These are phyloP conservation scores for Magnaporthiopsis incrustans DNA, from an alignment of 2,329 filamentous ascomycete genomes.

Conservation along the genomic window DNA sequence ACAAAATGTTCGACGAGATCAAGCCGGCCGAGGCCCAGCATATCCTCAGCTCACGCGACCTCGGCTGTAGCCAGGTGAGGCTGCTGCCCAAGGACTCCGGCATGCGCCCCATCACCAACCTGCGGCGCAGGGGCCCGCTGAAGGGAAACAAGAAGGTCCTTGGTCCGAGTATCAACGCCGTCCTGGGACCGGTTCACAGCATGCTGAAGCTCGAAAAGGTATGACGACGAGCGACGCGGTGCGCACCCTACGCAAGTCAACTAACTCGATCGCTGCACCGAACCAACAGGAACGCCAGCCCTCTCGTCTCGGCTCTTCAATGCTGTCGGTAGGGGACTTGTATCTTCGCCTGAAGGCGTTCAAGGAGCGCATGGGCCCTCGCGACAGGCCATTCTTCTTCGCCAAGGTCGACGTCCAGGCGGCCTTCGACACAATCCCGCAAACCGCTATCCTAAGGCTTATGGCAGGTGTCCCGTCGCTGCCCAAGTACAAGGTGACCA, in stretches of 20 bases:
- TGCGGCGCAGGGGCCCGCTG: slow-evolving; percentile 54
- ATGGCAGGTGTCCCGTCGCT: slow-evolving; percentile 50
- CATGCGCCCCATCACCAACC: slow-evolving; percentile 80
- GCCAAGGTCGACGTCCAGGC: slow-evolving; percentile 87
- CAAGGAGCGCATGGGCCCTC: slow-evolving; percentile 39
- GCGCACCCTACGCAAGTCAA: too few relatives aligned
- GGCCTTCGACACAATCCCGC: slow-evolving; percentile 94
- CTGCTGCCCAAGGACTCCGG: slow-evolving; percentile 73
- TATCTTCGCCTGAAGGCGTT: slow-evolving; percentile 66
- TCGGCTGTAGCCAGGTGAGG: slow-evolving; percentile 73
- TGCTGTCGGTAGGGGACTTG: slow-evolving; percentile 77
- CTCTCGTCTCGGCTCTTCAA: slow-evolving; percentile 61
- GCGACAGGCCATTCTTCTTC: slow-evolving; percentile 58
- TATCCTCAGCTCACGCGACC: slow-evolving; percentile 50
- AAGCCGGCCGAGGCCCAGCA: slow-evolving; percentile 45
- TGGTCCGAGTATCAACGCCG: slow-evolving; percentile 58
- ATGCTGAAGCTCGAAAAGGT: slow-evolving; percentile 75
- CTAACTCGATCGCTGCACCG: slow-evolving; percentile 9
- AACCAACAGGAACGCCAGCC: slow-evolving; percentile 37
- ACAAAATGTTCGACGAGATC: slow-evolving; percentile 72
- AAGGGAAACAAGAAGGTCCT: slow-evolving; percentile 45
- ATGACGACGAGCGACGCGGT: slow-evolving; percentile 7
- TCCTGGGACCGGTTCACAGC: slow-evolving; percentile 61
- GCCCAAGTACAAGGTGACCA: slow-evolving; percentile 60
- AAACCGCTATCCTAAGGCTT: slow-evolving; percentile 61